These are phyloP conservation scores for Dipteronia sinensis DNA, from an alignment of 345 rosid species.

Conservation along the genomic window DNA sequence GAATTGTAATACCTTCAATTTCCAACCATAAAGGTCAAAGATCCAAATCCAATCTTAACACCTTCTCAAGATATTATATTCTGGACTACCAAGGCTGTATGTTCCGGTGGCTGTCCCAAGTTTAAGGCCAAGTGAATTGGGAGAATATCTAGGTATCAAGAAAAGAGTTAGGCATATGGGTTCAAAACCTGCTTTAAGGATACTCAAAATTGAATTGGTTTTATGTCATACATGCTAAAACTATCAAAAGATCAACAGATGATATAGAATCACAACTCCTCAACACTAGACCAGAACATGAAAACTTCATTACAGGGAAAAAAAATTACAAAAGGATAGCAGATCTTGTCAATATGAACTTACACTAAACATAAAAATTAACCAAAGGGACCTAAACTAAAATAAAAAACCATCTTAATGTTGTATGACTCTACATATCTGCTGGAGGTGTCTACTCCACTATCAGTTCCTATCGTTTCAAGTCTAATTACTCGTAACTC, in stretches of 20 bases:
- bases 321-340: neutral
- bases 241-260: neutral
- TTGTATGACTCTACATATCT: no score
- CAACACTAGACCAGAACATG: neutral
- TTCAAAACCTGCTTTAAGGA: neutral
- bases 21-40: neutral
- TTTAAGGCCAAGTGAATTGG: neutral
- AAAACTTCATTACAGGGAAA: neutral
- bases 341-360: neutral
- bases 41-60: neutral
- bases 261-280: neutral
- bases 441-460: neutral
- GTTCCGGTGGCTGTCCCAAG: neutral
- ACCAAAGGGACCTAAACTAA: neutral
- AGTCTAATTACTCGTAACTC: neutral
- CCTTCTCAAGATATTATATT: no score
- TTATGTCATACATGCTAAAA: neutral
- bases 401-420: no score
- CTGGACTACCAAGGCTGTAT: neutral
- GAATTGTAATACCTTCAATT: neutral
- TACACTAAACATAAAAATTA: neutral
- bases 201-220: neutral
- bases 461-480: neutral
- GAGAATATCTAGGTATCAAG: neutral
- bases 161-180: neutral